Evolutionary conservation across 208 protist species (phyloP).

Genomic region (Crithidia sp.): DNA sequence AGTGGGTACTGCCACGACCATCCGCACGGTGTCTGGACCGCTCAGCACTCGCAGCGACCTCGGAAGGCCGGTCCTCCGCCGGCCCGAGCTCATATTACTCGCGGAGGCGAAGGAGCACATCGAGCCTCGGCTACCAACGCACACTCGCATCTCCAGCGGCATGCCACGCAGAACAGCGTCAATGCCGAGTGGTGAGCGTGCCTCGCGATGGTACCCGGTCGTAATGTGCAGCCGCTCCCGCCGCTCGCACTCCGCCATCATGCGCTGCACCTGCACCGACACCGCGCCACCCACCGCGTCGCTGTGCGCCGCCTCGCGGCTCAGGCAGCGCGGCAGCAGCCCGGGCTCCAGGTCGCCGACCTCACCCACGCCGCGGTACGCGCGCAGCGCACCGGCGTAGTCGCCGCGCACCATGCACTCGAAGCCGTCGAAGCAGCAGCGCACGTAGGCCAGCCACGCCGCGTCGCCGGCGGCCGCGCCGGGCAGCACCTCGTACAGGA

Average conservation of each 20-base stretch:
- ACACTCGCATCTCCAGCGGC: background rate
- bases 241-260: slow-evolving; percentile 21
- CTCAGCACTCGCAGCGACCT: too few species aligned
- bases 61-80: background rate
- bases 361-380: slow-evolving; percentile 24
- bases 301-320: slow-evolving; percentile 20
- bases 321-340: slow-evolving; percentile 17
- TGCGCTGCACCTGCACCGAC: slow-evolving; percentile 19
- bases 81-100: background rate
- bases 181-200: slow-evolving; percentile 2
- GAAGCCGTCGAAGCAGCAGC: slow-evolving; percentile 33
- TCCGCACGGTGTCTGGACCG: too few species aligned
- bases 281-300: slow-evolving; percentile 11
- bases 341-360: slow-evolving; percentile 15
- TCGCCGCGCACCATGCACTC: slow-evolving; percentile 41
- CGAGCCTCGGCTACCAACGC: too few species aligned
- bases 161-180: background rate
- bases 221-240: slow-evolving; percentile 4
- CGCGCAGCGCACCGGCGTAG: slow-evolving; percentile 36
- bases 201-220: background rate
- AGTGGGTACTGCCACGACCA: too few species aligned
- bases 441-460: slow-evolving; percentile 30
- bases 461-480: slow-evolving; percentile 13
- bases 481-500: slow-evolving; percentile 33
- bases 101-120: too few species aligned